Base-by-base conservation (phyloP, 2,329 filamentous ascomycete genomes). In the Penicillium sp. region DNA sequence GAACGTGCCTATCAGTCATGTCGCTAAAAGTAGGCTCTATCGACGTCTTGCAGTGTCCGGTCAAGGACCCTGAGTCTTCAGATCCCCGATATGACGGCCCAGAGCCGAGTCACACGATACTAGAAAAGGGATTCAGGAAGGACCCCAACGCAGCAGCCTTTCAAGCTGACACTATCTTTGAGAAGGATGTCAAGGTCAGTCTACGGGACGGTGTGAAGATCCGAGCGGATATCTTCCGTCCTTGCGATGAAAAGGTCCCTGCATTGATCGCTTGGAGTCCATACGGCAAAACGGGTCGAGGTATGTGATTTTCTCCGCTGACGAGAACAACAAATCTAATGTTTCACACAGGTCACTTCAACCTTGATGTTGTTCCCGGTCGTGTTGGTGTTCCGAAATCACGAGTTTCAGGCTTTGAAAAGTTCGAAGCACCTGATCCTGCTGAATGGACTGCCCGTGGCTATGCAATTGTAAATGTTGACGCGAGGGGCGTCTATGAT, bases 381-480 rank as follows among this genome's bases (percentile, higher is more conserved):
- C 33, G 33, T 16, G 29, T 39, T 25, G 19, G 16, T 14, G 33
- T 37, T n/a, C 16, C 33, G 16, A n/a, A 37, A 26, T 14, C 7
- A 25, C 16, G 48, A 33, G 16, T 19, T 21, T 31, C 27, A 21
- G n/a, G 13, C n/a, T 26, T 50, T 31, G 16, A 25, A 19, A 53
- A 37, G n/a, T 33, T 25, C 19, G 14, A 53, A 43, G 65, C 62
- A 3, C 62, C 64, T 0, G 67, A 73, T 44, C 70, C 70, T 0
- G 69, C 69, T 4, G 70, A 72, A 33, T 73, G 69, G 65, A 64
- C 62, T 19, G 35, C 55, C 7, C 52, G 66, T 35, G 69, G 69
- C 1, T 73, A 72, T 51, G 70, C 70, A 2, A 61, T 73, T 39
- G 61, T 72, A 33, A 69, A 73, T 43, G 57, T 70, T 13, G 71